Base-by-base conservation (phyloP, 2,329 filamentous ascomycete species). In the Stachybotrys chlorohalonatus region DNA sequence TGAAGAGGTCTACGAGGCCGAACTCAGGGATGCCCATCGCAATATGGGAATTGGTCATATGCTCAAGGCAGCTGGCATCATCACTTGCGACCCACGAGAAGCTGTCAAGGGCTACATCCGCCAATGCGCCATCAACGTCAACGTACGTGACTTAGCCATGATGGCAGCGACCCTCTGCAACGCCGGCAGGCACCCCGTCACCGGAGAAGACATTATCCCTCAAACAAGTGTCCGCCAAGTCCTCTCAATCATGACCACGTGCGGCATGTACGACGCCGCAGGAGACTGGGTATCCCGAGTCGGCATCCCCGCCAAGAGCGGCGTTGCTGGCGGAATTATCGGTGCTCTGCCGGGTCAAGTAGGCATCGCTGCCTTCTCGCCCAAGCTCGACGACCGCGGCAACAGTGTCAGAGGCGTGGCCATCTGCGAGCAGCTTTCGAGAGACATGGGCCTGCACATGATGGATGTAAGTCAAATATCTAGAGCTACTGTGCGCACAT, bases 241-340 rank as follows among this genome's bases (percentile, higher is more conserved):
- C 0, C 62, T 73, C 2, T 73, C 70, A 8, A 66, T 73, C 54
- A 73, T 73, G 70, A 72, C 70, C 1, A 73, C 70, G 1, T 73
- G 70, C 48, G 70, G 70, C 32, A 73, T 73, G 70, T 73, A 73
- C 58, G 64, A 72, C 57, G 67, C 68, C n/a, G 69, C 70, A 0
- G 70, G 70, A 5, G 67, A 70, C 51, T 72, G 70, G 70, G 66
- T 72, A 1, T 70, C 68, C 7, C 67, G 63, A 24, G 66, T 72
- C 6, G 70, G 70, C 2, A 70, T 72, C 32, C 70, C 69, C 0
- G 70, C 70, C 15, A 72, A 72, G 61, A 69, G 66, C 49, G 70
- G 70, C 32, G 66, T 68, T 0, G 62, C 66, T 7, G 66, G 66
- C 6, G 66, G 66, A 31, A 68, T 68, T 49, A 66, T 68, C 47